Evolutionary conservation across 208 protist genomes (phyloP).

Genomic region (Trypanosoma caninum): DNA sequence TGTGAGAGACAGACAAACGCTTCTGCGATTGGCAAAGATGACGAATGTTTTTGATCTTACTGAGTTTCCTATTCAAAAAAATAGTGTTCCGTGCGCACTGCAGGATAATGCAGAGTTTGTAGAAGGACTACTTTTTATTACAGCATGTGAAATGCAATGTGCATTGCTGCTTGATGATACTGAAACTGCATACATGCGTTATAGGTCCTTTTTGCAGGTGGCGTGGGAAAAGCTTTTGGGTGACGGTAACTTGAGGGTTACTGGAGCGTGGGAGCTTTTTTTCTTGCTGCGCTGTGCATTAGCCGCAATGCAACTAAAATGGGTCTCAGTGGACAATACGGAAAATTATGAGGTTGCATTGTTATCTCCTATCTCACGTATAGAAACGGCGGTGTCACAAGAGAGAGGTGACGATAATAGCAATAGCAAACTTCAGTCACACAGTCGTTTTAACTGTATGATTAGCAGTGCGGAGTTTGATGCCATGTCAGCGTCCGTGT

Average conservation of each 20-base stretch:
- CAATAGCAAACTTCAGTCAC: too few relatives aligned
- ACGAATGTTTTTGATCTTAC: constrained; percentile 48
- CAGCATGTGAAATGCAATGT: constrained; percentile 53
- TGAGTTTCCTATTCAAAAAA: constrained; percentile 12
- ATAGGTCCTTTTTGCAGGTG: constrained; percentile 56
- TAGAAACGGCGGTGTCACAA: neutral
- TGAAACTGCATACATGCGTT: constrained; percentile 32
- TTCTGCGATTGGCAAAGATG: constrained; percentile 51
- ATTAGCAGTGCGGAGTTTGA: too few relatives aligned
- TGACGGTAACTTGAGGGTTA: neutral
- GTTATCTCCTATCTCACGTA: neutral
- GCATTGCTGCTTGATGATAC: constrained; percentile 37
- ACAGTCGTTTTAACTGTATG: too few relatives aligned
- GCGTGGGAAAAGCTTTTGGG: constrained; percentile 74
- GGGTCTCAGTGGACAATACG: neutral
- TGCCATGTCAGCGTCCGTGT: too few relatives aligned
- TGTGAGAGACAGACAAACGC: constrained; percentile 24
- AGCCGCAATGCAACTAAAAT: constrained; percentile 39
- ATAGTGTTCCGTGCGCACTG: constrained; percentile 49
- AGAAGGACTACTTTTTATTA: constrained; percentile 64
- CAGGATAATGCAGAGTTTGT: constrained; percentile 42
- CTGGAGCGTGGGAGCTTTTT: constrained; percentile 38
- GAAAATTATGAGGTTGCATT: neutral
- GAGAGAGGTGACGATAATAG: too few relatives aligned
- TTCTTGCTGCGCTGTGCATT: constrained; percentile 67